Evolutionary conservation across 441 rosid genomes (phyloP).

Genomic region (Pelargonium myrrhifolium): DNA sequence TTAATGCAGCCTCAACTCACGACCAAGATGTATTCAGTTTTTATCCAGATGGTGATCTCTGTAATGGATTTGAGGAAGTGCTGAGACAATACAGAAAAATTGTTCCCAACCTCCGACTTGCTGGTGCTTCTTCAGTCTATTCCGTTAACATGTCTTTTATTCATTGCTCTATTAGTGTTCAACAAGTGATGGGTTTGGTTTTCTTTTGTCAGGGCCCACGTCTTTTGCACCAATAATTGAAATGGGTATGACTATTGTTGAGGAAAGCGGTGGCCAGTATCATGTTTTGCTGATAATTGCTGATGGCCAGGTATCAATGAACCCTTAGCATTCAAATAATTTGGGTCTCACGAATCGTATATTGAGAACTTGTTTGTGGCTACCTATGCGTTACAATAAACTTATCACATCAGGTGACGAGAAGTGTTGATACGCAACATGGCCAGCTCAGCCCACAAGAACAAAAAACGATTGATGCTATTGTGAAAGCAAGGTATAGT

Average conservation of each 20-base stretch:
- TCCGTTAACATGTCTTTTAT: constrained; percentile 7
- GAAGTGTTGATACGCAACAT: constrained; percentile 62
- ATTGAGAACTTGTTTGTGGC: background rate
- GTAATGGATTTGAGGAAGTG: constrained; percentile 75
- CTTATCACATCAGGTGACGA: constrained; percentile 54
- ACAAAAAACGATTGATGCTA: constrained; percentile 71
- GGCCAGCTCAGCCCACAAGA: constrained; percentile 82
- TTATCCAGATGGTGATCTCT: constrained; percentile 39
- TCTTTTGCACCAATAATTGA: constrained; percentile 24
- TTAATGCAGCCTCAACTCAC: constrained; percentile 55
- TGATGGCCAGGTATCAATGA: constrained; percentile 72
- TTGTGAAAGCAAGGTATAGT: constrained; percentile 90
- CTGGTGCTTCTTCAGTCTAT: constrained; percentile 39
- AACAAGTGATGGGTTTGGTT: constrained; percentile 10
- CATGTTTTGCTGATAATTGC: constrained; percentile 26
- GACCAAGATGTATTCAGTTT: constrained; percentile 73
- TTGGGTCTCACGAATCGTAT: constrained; percentile 16
- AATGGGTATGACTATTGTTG: background rate
- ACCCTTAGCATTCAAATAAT: background rate
- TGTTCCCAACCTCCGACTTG: constrained; percentile 55
- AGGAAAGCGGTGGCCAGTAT: constrained; percentile 1
- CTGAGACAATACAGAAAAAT: constrained; percentile 49
- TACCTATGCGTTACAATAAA: background rate
- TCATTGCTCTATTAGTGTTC: constrained; percentile 11
- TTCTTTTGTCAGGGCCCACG: constrained; percentile 57